Evolutionary conservation across 306 rosid species (phyloP).

Genomic region (Trichosanthes truncata): DNA sequence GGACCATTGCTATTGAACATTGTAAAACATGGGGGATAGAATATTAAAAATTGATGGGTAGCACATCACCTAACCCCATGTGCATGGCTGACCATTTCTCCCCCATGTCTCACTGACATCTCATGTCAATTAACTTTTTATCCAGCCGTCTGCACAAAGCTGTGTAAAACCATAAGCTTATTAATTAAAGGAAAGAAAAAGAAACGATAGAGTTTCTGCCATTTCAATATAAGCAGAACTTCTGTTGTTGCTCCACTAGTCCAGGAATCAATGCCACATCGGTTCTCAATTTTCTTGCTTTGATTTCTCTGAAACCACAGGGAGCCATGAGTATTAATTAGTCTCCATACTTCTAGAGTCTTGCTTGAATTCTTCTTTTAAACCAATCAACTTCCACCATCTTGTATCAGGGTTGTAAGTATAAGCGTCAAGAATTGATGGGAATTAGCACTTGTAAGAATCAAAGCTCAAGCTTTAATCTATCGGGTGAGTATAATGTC

Average conservation of each 20-base stretch:
- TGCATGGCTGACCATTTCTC: conserved; percentile 22
- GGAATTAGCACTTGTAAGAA: background rate
- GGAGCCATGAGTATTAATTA: background rate
- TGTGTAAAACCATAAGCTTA: background rate
- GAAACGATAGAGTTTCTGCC: background rate
- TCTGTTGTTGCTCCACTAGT: background rate
- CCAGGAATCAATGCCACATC: background rate
- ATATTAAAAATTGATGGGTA: background rate
- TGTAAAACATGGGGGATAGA: background rate
- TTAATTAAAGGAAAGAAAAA: background rate
- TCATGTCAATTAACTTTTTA: background rate
- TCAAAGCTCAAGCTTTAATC: background rate
- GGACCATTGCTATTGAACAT: background rate
- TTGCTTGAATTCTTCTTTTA: background rate
- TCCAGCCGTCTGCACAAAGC: background rate
- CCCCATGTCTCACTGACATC: background rate
- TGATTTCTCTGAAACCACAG: background rate
- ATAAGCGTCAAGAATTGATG: background rate
- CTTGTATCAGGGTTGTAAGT: background rate
- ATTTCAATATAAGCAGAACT: background rate
- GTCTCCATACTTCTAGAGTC: background rate
- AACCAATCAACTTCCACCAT: background rate
- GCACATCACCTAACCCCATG: conserved; percentile 27
- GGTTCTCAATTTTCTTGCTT: background rate
- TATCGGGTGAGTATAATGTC: conserved; percentile 17